Evolutionary conservation across 2,329 filamentous ascomycete species (phyloP), one percentile per base, ranked within the genome.

Genomic region (Aspergillus amoenus): DNA sequence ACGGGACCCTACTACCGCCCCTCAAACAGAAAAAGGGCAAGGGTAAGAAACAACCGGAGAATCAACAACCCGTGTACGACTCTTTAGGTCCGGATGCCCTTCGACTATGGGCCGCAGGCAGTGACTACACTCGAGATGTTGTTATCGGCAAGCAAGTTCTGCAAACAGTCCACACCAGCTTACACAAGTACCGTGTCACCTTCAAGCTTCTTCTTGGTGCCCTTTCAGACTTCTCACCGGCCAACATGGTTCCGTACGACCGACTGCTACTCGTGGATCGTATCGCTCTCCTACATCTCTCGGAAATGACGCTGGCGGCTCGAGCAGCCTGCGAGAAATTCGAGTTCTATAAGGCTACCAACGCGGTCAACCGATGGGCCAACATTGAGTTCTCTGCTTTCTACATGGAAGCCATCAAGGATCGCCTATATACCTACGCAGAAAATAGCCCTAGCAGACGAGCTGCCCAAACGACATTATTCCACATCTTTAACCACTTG

Each of bases 341-440:
- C 69, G 90, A 96, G 68, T 97, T 96, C 73, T 88, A 91, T 81
- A 89, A 86, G 73, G 93, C 84, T 12, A 79, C 92, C 5, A 85
- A 81, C 58, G 76, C 82, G 4, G 81, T 97, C 62, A 95, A 93
- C 73, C 84, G 85, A 61, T 97, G 93, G 87, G 82, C 96, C 58
- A 86, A 87, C 55, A 86, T 82, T 22, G 90, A 97, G 64, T 82
- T 99, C 22, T 97, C 92, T 0, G 88, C 93, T 0, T 96, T 97
- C 73, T 99, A 97, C 73, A 85, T 99, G 56, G 94, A 99, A 74
- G 87, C 90, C 0, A 81, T 93, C 66, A 99, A 99, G 74, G 94
- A 99, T 68, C 83, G 91, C 3, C 80, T 97, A 1, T 99, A 99
- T 78, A 94, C 93, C 45, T 90, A 89, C 30, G 84, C 87, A 59